phyloP scores from a whole-genome alignment of 805 yeast species.

The Komagataella mondaviorum region DNA sequence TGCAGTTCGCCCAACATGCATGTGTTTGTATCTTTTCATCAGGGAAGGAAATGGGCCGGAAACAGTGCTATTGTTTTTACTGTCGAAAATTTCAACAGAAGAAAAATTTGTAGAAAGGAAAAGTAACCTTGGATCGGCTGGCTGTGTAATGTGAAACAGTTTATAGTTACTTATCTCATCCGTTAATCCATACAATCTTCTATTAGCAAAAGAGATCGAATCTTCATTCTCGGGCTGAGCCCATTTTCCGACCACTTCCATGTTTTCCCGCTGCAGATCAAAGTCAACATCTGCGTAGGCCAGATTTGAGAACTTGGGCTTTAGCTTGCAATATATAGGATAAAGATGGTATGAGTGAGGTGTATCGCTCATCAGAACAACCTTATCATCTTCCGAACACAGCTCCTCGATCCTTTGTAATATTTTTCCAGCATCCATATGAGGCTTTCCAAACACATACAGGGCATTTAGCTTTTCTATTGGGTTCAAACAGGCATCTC shows the following conservation, averaged over 20 bases:
- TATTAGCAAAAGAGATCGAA: constrained; percentile 14
- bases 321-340: constrained; percentile 21
- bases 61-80: constrained; percentile 16
- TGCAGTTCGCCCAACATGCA: constrained; percentile 84
- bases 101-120: constrained; percentile 62
- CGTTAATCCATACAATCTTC: constrained; percentile 16
- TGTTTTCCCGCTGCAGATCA: constrained; percentile 6
- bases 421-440: constrained; percentile 27
- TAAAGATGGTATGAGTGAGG: constrained; percentile 38
- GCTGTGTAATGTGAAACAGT: constrained; percentile 58
- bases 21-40: constrained; percentile 70
- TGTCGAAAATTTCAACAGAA: constrained; percentile 36
- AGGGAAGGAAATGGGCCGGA: constrained; percentile 67
- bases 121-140: constrained; percentile 69
- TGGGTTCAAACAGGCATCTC: constrained; percentile 85
- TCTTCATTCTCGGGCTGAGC: background rate
- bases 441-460: constrained; percentile 67
- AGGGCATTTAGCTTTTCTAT: constrained; percentile 61
- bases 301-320: constrained; percentile 17
- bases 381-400: constrained; percentile 27
- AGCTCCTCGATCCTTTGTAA: constrained; percentile 24
- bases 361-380: constrained; percentile 66
- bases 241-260: background rate
- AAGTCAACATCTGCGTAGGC: constrained; percentile 27
- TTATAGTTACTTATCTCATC: constrained; percentile 21